Percentiles rank a stretch among this genome's conserved stretches.
These are phyloP conservation scores for Diaporthe vexans DNA, from an alignment of 2,329 filamentous ascomycete species.

Conservation along the genomic window DNA sequence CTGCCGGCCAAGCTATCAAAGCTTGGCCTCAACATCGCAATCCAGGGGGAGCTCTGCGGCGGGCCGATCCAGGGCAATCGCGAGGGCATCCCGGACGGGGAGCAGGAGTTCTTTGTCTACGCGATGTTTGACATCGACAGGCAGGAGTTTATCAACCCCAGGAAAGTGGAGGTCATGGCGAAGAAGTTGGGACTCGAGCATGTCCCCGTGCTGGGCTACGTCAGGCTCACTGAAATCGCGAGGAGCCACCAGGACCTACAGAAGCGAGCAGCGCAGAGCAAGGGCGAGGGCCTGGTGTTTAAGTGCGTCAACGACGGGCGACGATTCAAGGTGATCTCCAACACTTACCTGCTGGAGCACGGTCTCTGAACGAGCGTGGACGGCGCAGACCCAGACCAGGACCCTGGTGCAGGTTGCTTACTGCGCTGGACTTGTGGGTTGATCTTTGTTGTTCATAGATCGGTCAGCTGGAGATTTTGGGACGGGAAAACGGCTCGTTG, in stretches of 20 bases:
- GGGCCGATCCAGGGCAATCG: slow-evolving; percentile 47
- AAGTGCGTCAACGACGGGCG: slow-evolving; percentile 46
- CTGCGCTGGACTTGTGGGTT: not conserved
- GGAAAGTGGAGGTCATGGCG: slow-evolving; percentile 48
- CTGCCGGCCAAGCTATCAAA: slow-evolving; percentile 45
- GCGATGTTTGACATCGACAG: slow-evolving; percentile 51
- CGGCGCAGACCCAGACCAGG: too few relatives aligned
- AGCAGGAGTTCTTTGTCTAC: slow-evolving; percentile 53
- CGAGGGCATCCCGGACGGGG: slow-evolving; percentile 44
- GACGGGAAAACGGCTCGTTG: not conserved
- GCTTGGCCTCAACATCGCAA: slow-evolving; percentile 45
- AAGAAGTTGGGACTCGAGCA: slow-evolving; percentile 49
- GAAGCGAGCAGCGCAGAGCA: slow-evolving; percentile 43
- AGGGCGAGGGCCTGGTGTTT: slow-evolving; percentile 48
- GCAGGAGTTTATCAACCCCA: slow-evolving; percentile 48
- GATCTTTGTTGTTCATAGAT: not conserved
- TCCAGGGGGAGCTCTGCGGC: slow-evolving; percentile 53
- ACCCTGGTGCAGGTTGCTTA: too few relatives aligned
- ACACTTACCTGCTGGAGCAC: slow-evolving; percentile 43
- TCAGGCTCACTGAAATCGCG: slow-evolving; percentile 44
- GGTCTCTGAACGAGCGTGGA: not conserved
- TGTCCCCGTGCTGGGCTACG: slow-evolving; percentile 49
- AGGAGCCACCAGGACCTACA: slow-evolving; percentile 43
- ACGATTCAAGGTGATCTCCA: slow-evolving; percentile 48
- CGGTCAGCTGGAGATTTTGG: not conserved